These are phyloP conservation scores for Pseudogymnoascus sp. DNA, from an alignment of 2,329 filamentous ascomycete species.

Conservation along the genomic window DNA sequence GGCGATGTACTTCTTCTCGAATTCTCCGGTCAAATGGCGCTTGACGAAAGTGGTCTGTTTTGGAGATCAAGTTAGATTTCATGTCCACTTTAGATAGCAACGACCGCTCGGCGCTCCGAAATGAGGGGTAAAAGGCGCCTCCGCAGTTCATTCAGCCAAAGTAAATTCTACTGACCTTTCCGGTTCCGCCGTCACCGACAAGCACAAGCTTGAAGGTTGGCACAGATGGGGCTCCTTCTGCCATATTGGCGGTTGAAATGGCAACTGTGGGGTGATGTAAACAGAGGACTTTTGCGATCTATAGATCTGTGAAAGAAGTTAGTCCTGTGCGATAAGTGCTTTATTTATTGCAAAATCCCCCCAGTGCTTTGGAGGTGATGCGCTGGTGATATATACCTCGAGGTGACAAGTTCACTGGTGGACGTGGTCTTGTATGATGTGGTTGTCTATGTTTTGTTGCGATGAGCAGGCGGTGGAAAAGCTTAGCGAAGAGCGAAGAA, in stretches of 20 bases:
- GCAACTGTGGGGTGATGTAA: constrained; percentile 20
- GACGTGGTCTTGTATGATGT: constrained; percentile 28
- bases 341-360: constrained; percentile 9
- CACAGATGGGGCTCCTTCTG: constrained; percentile 42
- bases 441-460: constrained; percentile 27
- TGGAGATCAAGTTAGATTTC: neutral
- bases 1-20: constrained; percentile 99
- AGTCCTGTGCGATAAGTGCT: neutral
- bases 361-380: neutral
- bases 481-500: constrained; percentile 11
- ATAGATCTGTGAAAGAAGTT: constrained; percentile 3
- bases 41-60: constrained; percentile 97
- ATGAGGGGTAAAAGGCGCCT: neutral
- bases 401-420: constrained; percentile 19
- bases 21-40: constrained; percentile 98
- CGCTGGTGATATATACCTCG: constrained; percentile 3
- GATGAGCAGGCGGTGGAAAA: constrained; percentile 12
- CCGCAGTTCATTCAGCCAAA: neutral
- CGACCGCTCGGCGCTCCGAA: constrained; percentile 13
- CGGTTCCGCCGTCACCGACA: constrained; percentile 97
- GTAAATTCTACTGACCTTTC: constrained; percentile 65
- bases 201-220: constrained; percentile 99
- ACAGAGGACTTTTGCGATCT: constrained; percentile 16
- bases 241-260: constrained; percentile 46
- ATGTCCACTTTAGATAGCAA: neutral